Conservation (phyloP, 2,329 filamentous ascomycete species). For the Colletotrichum sp. region DNA sequence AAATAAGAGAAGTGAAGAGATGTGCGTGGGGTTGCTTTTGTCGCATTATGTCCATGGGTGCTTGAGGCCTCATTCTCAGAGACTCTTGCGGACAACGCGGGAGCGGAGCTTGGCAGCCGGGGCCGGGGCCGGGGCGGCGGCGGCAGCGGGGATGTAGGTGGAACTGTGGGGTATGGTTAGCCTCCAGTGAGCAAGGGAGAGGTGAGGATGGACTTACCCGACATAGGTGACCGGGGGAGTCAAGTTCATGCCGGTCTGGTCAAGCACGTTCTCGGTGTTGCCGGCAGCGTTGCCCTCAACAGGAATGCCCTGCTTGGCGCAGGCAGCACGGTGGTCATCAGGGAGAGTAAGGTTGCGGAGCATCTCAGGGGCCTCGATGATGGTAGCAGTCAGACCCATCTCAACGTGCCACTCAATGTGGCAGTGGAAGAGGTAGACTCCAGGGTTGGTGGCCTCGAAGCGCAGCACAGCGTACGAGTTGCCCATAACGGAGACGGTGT, state of each 20-base stretch:
- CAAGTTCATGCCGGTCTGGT: constrained; percentile 58
- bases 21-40: not conserved
- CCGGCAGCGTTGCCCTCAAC: constrained; percentile 71
- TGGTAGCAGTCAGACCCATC: constrained; percentile 60
- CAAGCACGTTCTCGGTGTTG: constrained; percentile 59
- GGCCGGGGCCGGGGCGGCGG: not conserved
- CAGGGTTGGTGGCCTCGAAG: constrained; percentile 57
- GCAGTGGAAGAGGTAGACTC: constrained; percentile 62
- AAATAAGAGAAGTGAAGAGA: not conserved
- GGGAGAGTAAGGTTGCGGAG: constrained; percentile 63
- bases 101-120: constrained; percentile 4
- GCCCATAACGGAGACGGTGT: constrained; percentile 43
- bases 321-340: constrained; percentile 57
- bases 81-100: not conserved
- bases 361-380: constrained; percentile 60
- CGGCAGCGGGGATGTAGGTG: not conserved
- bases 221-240: constrained; percentile 50
- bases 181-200: not conserved
- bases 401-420: constrained; percentile 68
- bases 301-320: constrained; percentile 50
- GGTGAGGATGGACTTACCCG: constrained; percentile 43
- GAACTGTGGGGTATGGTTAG: constrained; percentile 3
- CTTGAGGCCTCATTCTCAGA: not conserved
- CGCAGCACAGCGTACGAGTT: constrained; percentile 55
- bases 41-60: not conserved